Evolutionary conservation across 768 basidiomycete genomes (phyloP), one percentile per base, ranked within the genome.

Genomic region (Crepidotus variabilis): DNA sequence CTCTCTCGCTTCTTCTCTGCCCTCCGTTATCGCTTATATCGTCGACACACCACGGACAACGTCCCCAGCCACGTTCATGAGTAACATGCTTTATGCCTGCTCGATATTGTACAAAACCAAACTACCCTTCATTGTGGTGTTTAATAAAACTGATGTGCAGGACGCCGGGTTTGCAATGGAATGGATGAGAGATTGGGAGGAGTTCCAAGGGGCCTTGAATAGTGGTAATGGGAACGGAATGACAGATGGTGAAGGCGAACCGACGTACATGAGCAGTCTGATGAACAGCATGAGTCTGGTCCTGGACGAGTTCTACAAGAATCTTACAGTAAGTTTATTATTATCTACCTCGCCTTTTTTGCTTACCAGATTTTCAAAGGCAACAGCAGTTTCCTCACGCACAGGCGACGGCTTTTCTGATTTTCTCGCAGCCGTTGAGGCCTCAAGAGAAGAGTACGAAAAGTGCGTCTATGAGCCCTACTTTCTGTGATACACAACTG

Each of bases 251-350:
- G 88, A 94, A 60, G 94, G 92, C 51, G 97, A 96, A 66, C 91
- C 92, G 49, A 94, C 90, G 39, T 98, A 98, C 70, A 97, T 98
- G 94, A 95, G 92, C 69, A 95, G 93, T 67, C 75, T 99, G 60
- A 99, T 98, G 96, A 94, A 96, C 61, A 94, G 92, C 67, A 98
- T 99, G 97, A 94, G 95, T 69, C 72, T 99, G 52, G 96, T 99
- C 6, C 73, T 99, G 52, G 97, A 99, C 65, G 97, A 98, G 67
- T 99, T 99, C 64, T 99, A 99, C 74, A 92, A 94, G 71, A 89
- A 97, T 61, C 76, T 99, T 52, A 92, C 92, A 78, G 95, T 93
- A 51, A 39, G 81, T 65, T 6, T 10, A n/a, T 49, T 32, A 24
- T 34, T 9, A 11, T 52, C 6, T 22, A 13, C 18, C 48, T 35